These are phyloP conservation scores for Solanum hybrid DNA, from an alignment of 305 asterid species.

Conservation along the genomic window DNA sequence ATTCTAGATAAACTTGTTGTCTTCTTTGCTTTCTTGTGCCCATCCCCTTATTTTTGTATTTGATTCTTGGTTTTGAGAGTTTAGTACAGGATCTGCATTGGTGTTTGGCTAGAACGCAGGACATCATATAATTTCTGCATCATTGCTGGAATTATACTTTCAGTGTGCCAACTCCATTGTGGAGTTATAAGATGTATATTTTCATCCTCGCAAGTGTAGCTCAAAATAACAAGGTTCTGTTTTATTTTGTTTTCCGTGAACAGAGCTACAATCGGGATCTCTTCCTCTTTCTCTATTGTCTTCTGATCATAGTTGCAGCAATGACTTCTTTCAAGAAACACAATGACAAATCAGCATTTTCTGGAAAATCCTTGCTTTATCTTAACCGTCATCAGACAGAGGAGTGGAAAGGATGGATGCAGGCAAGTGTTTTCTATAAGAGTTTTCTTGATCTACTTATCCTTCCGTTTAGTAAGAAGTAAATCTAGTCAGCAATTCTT, in stretches of 20 bases:
- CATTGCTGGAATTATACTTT: neutral
- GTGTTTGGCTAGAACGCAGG: neutral
- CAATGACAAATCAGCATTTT: conserved; percentile 72
- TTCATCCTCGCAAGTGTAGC: neutral
- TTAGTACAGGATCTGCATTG: neutral
- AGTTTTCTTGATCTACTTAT: neutral
- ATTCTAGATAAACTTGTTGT: neutral
- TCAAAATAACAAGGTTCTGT: neutral
- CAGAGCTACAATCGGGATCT: conserved; percentile 96
- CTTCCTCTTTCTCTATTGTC: conserved; percentile 65
- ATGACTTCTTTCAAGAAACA: conserved; percentile 87
- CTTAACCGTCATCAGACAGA: conserved; percentile 96
- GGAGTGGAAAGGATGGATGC: conserved; percentile 99
- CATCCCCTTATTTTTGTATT: neutral
- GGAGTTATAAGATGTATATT: neutral
- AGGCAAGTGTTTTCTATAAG: conserved; percentile 39
- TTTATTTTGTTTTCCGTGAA: conserved; percentile 22
- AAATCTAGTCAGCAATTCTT: neutral
- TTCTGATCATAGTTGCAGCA: conserved; percentile 77
- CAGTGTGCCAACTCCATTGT: neutral
- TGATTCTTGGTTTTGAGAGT: neutral
- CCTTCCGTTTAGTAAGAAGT: neutral
- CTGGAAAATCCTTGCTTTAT: conserved; percentile 79
- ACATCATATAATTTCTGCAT: neutral
- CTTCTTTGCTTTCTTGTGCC: neutral